These are phyloP conservation scores for Scytalidium lignicola DNA, from an alignment of 2,329 filamentous ascomycete species.

Conservation along the genomic window DNA sequence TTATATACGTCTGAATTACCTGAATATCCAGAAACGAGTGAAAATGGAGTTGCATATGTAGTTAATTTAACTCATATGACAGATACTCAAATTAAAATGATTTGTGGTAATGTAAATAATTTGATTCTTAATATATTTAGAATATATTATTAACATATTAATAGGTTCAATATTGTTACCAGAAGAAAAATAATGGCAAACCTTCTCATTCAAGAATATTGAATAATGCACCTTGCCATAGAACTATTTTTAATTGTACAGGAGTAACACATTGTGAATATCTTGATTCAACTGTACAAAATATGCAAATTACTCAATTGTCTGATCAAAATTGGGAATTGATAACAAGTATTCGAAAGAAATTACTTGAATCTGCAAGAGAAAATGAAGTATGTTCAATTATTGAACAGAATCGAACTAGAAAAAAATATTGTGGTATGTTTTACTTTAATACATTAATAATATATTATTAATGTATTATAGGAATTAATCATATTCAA, in stretches of 20 bases:
- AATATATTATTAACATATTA: conserved; percentile 3
- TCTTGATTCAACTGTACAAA: not conserved
- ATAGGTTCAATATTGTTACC: conserved; percentile 2
- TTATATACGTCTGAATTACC: not conserved
- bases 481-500: not conserved
- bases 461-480: conserved; percentile 1
- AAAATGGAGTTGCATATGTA: conserved; percentile 1
- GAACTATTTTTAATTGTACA: not conserved
- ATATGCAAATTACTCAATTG: not conserved
- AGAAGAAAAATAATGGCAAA: not conserved
- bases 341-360: too few species aligned
- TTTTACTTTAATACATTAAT: not conserved
- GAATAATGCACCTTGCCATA: not conserved
- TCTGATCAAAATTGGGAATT: not conserved
- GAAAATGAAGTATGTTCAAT: not conserved
- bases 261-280: not conserved
- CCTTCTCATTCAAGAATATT: not conserved
- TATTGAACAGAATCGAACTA: conserved; percentile 1
- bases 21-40: conserved; percentile 1
- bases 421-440: not conserved
- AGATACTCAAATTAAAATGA: not conserved
- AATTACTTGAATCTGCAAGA: too few species aligned
- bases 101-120: not conserved
- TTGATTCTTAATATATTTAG: not conserved
- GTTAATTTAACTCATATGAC: not conserved